Base-by-base conservation (phyloP, 495 filamentous ascomycete genomes). In the Penicillium arizonense region DNA sequence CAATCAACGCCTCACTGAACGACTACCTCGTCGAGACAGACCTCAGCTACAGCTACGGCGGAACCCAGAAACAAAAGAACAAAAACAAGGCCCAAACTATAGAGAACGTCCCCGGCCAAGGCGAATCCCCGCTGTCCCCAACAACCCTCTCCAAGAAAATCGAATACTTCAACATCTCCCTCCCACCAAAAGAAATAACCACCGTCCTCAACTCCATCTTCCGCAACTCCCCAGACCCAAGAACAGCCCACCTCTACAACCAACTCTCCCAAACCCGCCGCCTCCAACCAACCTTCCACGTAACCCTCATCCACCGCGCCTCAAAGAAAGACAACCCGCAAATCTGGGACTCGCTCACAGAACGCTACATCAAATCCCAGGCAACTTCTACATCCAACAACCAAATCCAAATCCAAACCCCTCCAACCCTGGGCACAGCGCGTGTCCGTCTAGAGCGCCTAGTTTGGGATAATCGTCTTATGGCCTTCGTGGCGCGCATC, bases 271-370 rank as follows among this genome's bases (percentile, higher is more conserved):
- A 84, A 36, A 72, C 76, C 1, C 79, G 85, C 21, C 88, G 94
- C 44, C 67, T 97, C 16, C 94, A 98, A 67, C 59, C 81, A 30
- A 70, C 81, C n/a, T 97, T 97, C 72, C 94, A 98, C 68, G 87
- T 97, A 49, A 98, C 94, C 0, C 81, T 98, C 12, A 90, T 96
- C 64, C 94, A 98, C 68, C 86, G 84, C 42, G 83, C 85, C 9
- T 69, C 70, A 2, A 68, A 85, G 20, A 72, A 74, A 39, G 65
- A 83, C 36, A 63, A 82, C 53, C 77, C 83, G 0, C 81, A 84
- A 1, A 69, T 90, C 13, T 98, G 94, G 94, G 66, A 84, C 35
- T 71, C 72, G 5, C 90, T 94, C 58, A 63, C 54, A 11, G 61
- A 69, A 14, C 65, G 81, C 3, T 77, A 83, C 57, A 71, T 75